Base-by-base conservation (phyloP, 2,329 filamentous ascomycete species). In the Cercospora berteroae region DNA sequence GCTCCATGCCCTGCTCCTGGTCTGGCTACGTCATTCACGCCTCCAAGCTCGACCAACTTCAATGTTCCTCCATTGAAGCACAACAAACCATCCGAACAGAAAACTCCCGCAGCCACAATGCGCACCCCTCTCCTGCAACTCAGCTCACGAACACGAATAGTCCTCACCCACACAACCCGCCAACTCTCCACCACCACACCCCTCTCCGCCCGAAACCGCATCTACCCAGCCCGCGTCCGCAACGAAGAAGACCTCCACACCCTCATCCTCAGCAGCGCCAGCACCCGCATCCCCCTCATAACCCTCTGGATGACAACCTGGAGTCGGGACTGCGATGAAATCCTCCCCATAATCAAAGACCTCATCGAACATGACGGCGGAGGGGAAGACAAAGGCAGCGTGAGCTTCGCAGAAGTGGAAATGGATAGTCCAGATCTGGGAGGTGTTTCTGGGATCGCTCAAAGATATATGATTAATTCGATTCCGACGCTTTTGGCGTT, bases 271-370 rank as follows among this genome's bases (percentile, higher is more conserved):
- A 79, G 83, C 68, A 83, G 81, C 16, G 79, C 83, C 9, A 81
- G 79, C 70, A 79, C 76, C 12, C 79, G 81, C 50, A 76, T 77
- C 8, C 78, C 83, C 0, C 74, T 85, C 0, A 79, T 85, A 55
- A 85, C 83, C 0, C 74, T 85, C 10, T 85, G 83, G 83, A 83
- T 79, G 48, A 81, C 83, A 2, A 80, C 79, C 3, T 85, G 82
- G 81, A 83, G 81, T 68, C 73, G 77, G 1, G 80, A 79, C 5
- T 84, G 82, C 73, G 78, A 79, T 25, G 72, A 75, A 9, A 76
- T 84, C 5, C 78, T 79, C 9, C 82, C 82, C 1, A 68, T 84
- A 5, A 61, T 85, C 9, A 74, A 74, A n/a, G 69, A 75, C 2
- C 71, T 85, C 36, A 78, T 85, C 29, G 77, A 81, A 61, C 75